Evolutionary conservation across 768 basidiomycete species (phyloP), one percentile per base, ranked within the genome.

Genomic region (Collybia sp.): DNA sequence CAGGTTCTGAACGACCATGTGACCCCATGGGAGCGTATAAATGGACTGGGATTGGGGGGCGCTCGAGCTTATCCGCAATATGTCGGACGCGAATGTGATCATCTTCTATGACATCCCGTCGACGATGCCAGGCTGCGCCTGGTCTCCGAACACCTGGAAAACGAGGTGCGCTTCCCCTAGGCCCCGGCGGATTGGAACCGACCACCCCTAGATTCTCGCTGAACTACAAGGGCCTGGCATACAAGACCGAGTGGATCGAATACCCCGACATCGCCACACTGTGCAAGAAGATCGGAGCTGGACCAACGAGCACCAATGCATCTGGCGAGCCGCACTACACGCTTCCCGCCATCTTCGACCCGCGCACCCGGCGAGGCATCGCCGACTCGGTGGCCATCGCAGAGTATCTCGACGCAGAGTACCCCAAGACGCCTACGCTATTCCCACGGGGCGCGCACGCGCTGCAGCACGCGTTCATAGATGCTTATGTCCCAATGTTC

Each of bases 291-390:
- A 44, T 71, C 16, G 68, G 70, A 1, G 67, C 71, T 1, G 45
- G 53, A 1, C 66, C 74, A 9, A 72, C 69, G 0, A 35, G 32
- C 12, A 56, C 41, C n/a, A 58, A 59, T 16, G 47, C 56, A 3
- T 65, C 71, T 39, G 69, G 68, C 1, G 41, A 42, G 9, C 63
- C 56, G 1, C 47, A 47, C 34, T 76, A 78, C 58, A 77, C 74
- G 12, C 60, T 77, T 0, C 80, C 81, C 1, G 64, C 70, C 20
- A 76, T 83, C 44, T 55, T 71, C 51, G 78, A 81, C 53, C 66
- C 69, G 0, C 56, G 57, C 30, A 77, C 73, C 5, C 63, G 62
- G 6, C 49, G 54, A 1, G 45, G 60, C 5, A 32, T 80, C 20
- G 49, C 68, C 9, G 73, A 80, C 25, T 79, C 78, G 0, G 51